phyloP scores from a whole-genome alignment of 2,329 filamentous ascomycete genomes.

The Trichophyton verrucosum region DNA sequence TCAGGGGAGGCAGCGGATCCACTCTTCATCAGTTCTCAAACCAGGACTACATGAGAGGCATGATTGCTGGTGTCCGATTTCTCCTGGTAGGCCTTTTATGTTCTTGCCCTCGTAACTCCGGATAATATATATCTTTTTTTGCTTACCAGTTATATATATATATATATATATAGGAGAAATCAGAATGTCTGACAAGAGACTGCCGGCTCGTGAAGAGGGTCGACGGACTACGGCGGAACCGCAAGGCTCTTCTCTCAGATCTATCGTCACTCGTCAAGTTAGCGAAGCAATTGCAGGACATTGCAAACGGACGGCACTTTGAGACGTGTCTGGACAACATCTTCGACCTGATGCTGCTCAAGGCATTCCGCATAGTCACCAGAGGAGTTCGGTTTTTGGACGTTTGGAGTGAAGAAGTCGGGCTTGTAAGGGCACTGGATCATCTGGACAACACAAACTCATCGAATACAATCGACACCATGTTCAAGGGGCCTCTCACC shows the following conservation, averaged over 20 bases:
- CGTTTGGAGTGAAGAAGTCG: slow-evolving; percentile 54
- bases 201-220: slow-evolving; percentile 61
- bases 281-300: slow-evolving; percentile 71
- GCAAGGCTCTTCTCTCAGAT: slow-evolving; percentile 80
- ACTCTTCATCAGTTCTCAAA: slow-evolving; percentile 71
- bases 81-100: slow-evolving; percentile 54
- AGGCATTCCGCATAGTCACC: slow-evolving; percentile 88
- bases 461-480: slow-evolving; percentile 10
- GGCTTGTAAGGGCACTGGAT: slow-evolving; percentile 30
- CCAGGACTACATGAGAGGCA: slow-evolving; percentile 85
- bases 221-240: slow-evolving; percentile 62
- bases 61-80: slow-evolving; percentile 85
- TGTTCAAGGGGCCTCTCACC: slow-evolving; percentile 25
- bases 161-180: slow-evolving; percentile 61
- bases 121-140: not conserved
- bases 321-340: slow-evolving; percentile 39
- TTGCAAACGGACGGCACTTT: slow-evolving; percentile 40
- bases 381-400: slow-evolving; percentile 84
- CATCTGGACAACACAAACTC: slow-evolving; percentile 23
- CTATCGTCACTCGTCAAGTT: slow-evolving; percentile 80
- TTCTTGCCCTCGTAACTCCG: not conserved
- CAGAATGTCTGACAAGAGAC: slow-evolving; percentile 75
- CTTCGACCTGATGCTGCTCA: slow-evolving; percentile 84
- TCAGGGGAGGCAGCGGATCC: slow-evolving; percentile 63
- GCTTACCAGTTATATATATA: slow-evolving; percentile 25